These are phyloP conservation scores for Albifimbria verrucaria DNA, from an alignment of 2,329 filamentous ascomycete species.

Conservation along the genomic window DNA sequence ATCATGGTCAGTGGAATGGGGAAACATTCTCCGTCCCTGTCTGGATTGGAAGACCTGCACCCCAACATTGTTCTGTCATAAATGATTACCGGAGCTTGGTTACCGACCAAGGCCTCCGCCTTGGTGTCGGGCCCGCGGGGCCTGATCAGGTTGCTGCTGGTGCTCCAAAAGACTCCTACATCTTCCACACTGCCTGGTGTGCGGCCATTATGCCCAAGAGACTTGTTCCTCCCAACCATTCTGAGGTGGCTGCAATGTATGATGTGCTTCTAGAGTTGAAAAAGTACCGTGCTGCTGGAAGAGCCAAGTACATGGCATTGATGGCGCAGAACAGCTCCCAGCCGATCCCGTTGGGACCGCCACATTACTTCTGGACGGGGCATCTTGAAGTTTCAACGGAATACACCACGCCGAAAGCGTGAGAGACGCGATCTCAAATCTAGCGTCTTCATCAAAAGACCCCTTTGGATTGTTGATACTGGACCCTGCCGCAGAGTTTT, in stretches of 20 bases:
- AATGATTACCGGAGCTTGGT: constrained; percentile 47
- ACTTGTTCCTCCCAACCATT: constrained; percentile 22
- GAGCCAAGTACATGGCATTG: constrained; percentile 20
- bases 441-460: too few relatives aligned
- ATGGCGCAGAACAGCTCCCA: constrained; percentile 6
- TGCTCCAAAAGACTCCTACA: constrained; percentile 38
- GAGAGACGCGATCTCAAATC: background rate
- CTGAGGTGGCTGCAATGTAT: constrained; percentile 33
- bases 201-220: constrained; percentile 38
- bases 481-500: too few relatives aligned
- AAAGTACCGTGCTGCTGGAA: constrained; percentile 31
- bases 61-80: constrained; percentile 33
- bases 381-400: constrained; percentile 26
- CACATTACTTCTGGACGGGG: constrained; percentile 36
- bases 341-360: constrained; percentile 12
- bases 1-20: constrained; percentile 22
- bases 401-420: constrained; percentile 11
- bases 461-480: too few relatives aligned
- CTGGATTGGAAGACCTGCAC: constrained; percentile 43
- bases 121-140: constrained; percentile 41
- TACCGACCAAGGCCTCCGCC: constrained; percentile 29
- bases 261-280: constrained; percentile 42
- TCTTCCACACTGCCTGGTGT: constrained; percentile 53
- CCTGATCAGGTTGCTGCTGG: constrained; percentile 49
- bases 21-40: constrained; percentile 25